Evolutionary conservation across 2,329 filamentous ascomycete species (phyloP).

Genomic region (Pyricularia sp.): DNA sequence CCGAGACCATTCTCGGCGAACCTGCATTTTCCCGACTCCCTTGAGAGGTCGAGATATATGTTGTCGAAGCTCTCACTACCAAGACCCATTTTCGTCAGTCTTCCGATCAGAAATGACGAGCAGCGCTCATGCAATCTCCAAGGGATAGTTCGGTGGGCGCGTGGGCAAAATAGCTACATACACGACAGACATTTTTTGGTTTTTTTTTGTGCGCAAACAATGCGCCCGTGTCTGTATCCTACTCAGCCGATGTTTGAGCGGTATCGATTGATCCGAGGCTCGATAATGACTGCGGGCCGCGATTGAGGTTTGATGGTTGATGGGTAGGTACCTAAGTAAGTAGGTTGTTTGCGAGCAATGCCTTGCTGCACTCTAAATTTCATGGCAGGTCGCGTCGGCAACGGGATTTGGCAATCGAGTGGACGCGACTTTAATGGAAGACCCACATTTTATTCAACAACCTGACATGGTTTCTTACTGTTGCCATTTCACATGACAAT

Average conservation of each 20-base stretch:
- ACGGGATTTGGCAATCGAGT: neutral
- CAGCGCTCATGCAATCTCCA: neutral
- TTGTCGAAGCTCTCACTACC: constrained; percentile 83
- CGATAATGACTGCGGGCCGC: neutral
- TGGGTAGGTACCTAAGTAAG: neutral
- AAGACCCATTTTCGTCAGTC: neutral
- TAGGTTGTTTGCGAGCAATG: neutral
- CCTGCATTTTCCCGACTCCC: constrained; percentile 81
- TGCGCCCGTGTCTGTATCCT: neutral
- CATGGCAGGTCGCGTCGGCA: neutral
- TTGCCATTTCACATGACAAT: neutral
- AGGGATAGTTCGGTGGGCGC: neutral
- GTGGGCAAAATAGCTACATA: neutral
- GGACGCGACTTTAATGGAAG: neutral
- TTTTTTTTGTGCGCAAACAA: neutral
- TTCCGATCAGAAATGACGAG: neutral
- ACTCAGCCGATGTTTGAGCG: neutral
- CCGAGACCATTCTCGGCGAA: constrained; percentile 90
- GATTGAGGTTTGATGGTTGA: neutral
- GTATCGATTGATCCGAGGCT: neutral
- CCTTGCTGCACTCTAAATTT: neutral
- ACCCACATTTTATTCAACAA: neutral
- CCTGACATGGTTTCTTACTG: neutral
- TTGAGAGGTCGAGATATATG: constrained; percentile 92
- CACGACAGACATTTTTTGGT: neutral